Base-by-base conservation (phyloP, 2,329 filamentous ascomycete species). In the Onygena corvina region DNA sequence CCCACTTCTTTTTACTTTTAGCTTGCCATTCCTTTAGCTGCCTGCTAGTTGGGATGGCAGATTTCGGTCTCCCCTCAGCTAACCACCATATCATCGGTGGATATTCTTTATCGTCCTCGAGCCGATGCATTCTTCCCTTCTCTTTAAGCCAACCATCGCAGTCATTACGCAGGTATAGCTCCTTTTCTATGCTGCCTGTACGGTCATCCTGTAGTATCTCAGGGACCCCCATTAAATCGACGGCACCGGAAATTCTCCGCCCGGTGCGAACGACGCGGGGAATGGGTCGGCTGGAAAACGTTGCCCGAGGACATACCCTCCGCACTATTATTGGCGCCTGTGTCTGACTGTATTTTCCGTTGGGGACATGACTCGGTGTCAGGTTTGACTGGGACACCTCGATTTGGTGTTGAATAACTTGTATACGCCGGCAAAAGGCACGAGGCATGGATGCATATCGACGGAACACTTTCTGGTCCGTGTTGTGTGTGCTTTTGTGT, bases 41-140 rank as follows among this genome's bases (percentile, higher is more conserved):
- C 12, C 46, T 47, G 8, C 48, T 46, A 7, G 50, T 54, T 20
- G 48, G 52, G n/a, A 25, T 27, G 29, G 14, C 25, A 38, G 18
- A 25, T 29, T 12, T 21, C 20, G 36, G n/a, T 27, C 27, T 42
- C n/a, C 52, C 52, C 11, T 50, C 52, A 27, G 52, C 34, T 9
- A 50, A 1, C 50, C 50, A 53, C 52, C 52, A 53, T 27, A 53
- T n/a, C 31, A 51, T 7, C 11, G 33, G 46, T 3, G 52, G 49
- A 42, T 51, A 21, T 8, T 20, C 34, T 23, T 53, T 46, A 34
- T 53, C 52, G 27, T 53, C 52, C 18, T 31, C 52, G 12, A 53
- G 27, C 30, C 30, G 27, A 8, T 25, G 46, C 14, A 38, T 38
- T 7, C 18, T 49, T 7, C 47, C 45, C 9, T 49, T 49, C 35